These are phyloP conservation scores for Solanum piurae DNA, from an alignment of 257 asterid species.

Conservation along the genomic window DNA sequence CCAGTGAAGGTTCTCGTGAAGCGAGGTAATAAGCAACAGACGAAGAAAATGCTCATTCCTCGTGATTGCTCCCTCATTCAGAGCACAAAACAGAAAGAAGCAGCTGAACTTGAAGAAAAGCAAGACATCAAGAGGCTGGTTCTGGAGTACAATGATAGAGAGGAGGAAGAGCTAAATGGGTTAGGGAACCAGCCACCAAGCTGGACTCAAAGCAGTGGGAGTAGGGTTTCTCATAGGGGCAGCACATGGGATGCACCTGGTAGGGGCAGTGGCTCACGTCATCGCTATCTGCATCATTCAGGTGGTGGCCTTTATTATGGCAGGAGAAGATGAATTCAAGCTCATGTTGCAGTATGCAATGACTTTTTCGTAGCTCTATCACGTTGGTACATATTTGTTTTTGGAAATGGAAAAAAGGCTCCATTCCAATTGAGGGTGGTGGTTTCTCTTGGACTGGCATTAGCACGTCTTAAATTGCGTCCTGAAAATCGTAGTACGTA, in stretches of 20 bases:
- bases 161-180: slow-evolving; percentile 88
- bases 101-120: slow-evolving; percentile 97
- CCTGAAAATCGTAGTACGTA: neutral
- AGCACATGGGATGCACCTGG: slow-evolving; percentile 62
- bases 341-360: neutral
- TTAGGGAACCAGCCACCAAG: slow-evolving; percentile 43
- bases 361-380: neutral
- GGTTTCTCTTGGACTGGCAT: neutral
- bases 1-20: slow-evolving; percentile 89
- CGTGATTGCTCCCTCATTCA: slow-evolving; percentile 87
- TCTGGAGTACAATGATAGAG: slow-evolving; percentile 90
- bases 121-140: slow-evolving; percentile 90
- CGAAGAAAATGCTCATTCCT: slow-evolving; percentile 82
- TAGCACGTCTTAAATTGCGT: neutral
- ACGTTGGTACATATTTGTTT: neutral
- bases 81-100: slow-evolving; percentile 94
- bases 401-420: neutral
- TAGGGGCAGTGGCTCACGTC: slow-evolving; percentile 56
- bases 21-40: slow-evolving; percentile 92
- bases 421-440: neutral
- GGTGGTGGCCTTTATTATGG: slow-evolving; percentile 82
- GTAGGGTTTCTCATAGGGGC: slow-evolving; percentile 54
- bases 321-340: slow-evolving; percentile 45
- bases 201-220: slow-evolving; percentile 50
- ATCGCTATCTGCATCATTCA: slow-evolving; percentile 55